Evolutionary conservation across 306 rosid species (phyloP).

Genomic region (Cucurbita pepo): DNA sequence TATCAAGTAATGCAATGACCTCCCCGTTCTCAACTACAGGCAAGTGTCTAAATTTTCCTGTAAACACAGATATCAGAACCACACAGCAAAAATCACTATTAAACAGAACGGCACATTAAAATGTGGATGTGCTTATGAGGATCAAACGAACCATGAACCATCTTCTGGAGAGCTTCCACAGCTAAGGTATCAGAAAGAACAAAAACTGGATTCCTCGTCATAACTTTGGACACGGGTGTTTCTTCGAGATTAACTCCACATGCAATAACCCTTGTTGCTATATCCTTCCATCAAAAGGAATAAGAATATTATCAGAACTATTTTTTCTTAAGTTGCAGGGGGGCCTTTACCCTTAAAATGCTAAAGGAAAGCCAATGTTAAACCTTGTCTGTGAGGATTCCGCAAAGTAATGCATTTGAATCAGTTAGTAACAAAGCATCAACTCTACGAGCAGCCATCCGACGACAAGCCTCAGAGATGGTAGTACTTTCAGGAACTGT

Average conservation of each 20-base stretch:
- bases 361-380: background rate
- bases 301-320: background rate
- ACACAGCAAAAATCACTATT: background rate
- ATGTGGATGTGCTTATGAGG: slow-evolving; percentile 5
- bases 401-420: slow-evolving; percentile 88
- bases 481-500: slow-evolving; percentile 75
- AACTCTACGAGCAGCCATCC: slow-evolving; percentile 84
- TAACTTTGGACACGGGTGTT: slow-evolving; percentile 76
- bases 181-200: slow-evolving; percentile 93
- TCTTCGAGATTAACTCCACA: slow-evolving; percentile 60
- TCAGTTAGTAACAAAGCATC: slow-evolving; percentile 84
- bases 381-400: slow-evolving; percentile 98
- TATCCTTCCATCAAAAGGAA: slow-evolving; percentile 44
- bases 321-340: background rate
- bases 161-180: slow-evolving; percentile 98
- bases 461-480: slow-evolving; percentile 68
- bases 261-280: slow-evolving; percentile 74
- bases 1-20: slow-evolving; percentile 91
- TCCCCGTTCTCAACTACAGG: slow-evolving; percentile 98
- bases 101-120: background rate
- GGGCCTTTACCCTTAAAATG: background rate
- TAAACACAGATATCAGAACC: slow-evolving; percentile 12
- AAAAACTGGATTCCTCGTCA: slow-evolving; percentile 84
- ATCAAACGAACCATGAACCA: slow-evolving; percentile 78
- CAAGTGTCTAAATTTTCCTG: slow-evolving; percentile 92